Conservation (phyloP, 805 yeast genomes). For the Lipomyces chichibuensis region DNA sequence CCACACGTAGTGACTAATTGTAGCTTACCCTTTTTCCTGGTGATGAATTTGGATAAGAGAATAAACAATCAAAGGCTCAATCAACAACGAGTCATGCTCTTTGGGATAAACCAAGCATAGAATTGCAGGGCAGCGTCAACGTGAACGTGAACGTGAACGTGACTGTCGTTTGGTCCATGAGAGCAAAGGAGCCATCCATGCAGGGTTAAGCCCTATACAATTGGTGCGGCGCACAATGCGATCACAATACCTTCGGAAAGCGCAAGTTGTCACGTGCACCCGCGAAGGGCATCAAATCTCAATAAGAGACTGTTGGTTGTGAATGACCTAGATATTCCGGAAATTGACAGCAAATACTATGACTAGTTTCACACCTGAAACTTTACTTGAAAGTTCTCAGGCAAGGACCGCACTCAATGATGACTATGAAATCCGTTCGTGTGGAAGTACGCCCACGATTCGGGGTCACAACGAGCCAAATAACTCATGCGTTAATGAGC, state of each 20-base stretch:
- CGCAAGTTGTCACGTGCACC: no score
- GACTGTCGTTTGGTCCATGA: no score
- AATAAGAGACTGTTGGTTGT: no score
- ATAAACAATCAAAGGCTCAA: neutral
- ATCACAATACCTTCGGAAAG: no score
- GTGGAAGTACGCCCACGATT: neutral
- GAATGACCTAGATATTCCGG: neutral
- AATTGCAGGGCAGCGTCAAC: no score
- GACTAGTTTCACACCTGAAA: neutral
- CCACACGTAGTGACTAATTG: neutral
- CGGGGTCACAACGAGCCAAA: neutral
- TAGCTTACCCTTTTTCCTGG: neutral
- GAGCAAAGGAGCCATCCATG: no score
- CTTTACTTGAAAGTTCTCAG: neutral
- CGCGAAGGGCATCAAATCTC: no score
- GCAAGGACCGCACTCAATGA: neutral
- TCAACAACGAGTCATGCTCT: no score
- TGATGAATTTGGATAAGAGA: neutral
- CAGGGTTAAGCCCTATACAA: no score
- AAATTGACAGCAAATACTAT: neutral
- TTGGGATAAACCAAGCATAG: no score
- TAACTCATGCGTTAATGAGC: neutral
- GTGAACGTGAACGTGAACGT: no score
- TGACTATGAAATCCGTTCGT: neutral
- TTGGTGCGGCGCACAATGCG: no score